Conservation (phyloP, 257 asterid species). For the Fraxinus cuspidata region DNA sequence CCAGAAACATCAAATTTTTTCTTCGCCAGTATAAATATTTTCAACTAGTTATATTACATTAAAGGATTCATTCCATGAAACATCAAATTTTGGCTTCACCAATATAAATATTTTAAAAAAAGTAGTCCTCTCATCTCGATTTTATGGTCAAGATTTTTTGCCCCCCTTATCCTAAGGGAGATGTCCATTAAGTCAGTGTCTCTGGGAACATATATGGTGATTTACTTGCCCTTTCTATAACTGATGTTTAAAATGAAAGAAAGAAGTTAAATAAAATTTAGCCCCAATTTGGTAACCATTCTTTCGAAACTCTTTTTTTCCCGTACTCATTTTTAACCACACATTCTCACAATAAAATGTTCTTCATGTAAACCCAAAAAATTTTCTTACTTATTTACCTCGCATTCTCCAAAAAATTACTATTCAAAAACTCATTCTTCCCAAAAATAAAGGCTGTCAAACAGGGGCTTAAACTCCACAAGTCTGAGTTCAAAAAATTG, state of each 20-base stretch:
- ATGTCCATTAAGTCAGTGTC: not conserved
- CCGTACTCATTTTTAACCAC: no score
- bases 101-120: not conserved
- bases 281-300: no score
- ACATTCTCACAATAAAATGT: no score
- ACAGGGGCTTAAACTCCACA: not conserved
- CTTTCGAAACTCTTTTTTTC: no score
- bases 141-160: not conserved
- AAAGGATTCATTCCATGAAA: conserved; percentile 26
- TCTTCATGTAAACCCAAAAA: no score
- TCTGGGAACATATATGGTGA: not conserved
- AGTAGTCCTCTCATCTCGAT: conserved; percentile 6
- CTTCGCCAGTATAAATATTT: conserved; percentile 6
- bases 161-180: not conserved
- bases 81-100: conserved; percentile 16
- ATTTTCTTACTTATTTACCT: no score
- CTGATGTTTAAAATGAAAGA: conserved; percentile 13
- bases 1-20: conserved; percentile 23
- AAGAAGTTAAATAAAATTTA: not conserved
- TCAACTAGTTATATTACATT: not conserved
- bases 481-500: conserved; percentile 3
- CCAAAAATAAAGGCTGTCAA: no score
- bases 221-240: not conserved
- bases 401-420: no score
- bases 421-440: no score